Evolutionary conservation across 345 rosid genomes (phyloP).

Genomic region (Cardamine chenopodiifolia): DNA sequence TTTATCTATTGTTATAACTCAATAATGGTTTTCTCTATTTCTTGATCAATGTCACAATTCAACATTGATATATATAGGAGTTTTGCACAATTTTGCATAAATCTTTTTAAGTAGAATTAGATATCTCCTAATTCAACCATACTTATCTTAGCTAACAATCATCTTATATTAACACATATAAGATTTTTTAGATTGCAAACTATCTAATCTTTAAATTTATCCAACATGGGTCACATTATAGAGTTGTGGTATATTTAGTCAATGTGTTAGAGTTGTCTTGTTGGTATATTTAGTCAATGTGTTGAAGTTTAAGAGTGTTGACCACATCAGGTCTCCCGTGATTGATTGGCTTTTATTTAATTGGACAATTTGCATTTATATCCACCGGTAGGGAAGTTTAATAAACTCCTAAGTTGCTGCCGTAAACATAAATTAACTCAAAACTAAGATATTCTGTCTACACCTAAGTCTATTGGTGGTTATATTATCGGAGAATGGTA

Average conservation of each 20-base stretch:
- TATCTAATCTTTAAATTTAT: no score
- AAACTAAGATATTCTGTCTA: neutral
- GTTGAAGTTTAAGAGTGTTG: conserved; percentile 4
- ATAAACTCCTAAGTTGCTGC: neutral
- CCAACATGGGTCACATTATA: conserved; percentile 13
- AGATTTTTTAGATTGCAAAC: no score
- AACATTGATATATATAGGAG: no score
- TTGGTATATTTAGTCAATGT: conserved; percentile 15
- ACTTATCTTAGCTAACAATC: no score
- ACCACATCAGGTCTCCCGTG: conserved; percentile 22
- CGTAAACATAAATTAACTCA: neutral
- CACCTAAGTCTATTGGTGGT: neutral
- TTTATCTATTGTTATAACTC: no score
- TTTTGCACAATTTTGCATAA: no score
- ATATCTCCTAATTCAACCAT: no score
- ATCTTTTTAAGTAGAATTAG: no score
- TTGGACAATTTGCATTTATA: neutral
- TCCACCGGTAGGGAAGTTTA: neutral
- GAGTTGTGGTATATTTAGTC: no score
- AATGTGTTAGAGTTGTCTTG: conserved; percentile 32
- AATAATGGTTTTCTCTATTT: no score
- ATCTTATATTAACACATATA: no score
- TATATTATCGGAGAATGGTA: neutral
- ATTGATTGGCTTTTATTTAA: conserved; percentile 1
- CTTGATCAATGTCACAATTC: no score